phyloP scores from a whole-genome alignment of 805 yeast genomes.

The Myxozyma melibiosi region DNA sequence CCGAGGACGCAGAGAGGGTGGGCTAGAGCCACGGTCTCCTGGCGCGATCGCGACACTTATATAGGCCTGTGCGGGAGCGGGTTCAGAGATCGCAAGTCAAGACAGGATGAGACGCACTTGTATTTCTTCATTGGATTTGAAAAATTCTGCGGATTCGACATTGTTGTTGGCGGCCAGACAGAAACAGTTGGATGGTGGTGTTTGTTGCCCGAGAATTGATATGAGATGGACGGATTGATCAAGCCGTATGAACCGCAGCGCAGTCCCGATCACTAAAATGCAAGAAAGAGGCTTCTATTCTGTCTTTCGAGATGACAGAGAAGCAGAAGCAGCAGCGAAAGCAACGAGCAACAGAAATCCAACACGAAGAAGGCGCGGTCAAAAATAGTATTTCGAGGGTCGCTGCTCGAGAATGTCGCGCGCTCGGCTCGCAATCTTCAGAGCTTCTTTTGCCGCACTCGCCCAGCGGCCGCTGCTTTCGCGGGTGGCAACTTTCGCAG shows the following conservation, averaged over 20 bases:
- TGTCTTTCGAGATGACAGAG: too few relatives aligned
- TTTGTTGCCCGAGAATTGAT: too few relatives aligned
- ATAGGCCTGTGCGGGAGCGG: background rate
- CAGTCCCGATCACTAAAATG: too few relatives aligned
- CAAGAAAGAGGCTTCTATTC: too few relatives aligned
- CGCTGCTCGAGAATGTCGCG: background rate
- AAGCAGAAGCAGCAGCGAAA: too few relatives aligned
- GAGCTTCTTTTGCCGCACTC: background rate
- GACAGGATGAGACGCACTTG: conserved; percentile 39
- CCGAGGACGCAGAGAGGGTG: background rate
- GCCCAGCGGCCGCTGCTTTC: background rate
- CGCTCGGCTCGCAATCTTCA: background rate
- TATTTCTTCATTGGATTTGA: conserved; percentile 43
- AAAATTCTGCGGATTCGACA: conserved; percentile 10
- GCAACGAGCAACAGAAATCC: too few relatives aligned
- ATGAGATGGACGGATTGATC: too few relatives aligned
- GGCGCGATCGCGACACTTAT: background rate
- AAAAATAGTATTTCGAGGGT: background rate
- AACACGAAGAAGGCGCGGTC: background rate
- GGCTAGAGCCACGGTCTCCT: background rate
- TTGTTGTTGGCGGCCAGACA: background rate
- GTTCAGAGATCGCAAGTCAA: too few relatives aligned
- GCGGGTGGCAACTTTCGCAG: background rate
- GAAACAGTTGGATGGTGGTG: background rate
- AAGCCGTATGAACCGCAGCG: too few relatives aligned